Percentiles rank a stretch among this genome's conserved stretches.
These are phyloP conservation scores for Scytalidium sp. DNA, from an alignment of 2,329 filamentous ascomycete species.

Conservation along the genomic window DNA sequence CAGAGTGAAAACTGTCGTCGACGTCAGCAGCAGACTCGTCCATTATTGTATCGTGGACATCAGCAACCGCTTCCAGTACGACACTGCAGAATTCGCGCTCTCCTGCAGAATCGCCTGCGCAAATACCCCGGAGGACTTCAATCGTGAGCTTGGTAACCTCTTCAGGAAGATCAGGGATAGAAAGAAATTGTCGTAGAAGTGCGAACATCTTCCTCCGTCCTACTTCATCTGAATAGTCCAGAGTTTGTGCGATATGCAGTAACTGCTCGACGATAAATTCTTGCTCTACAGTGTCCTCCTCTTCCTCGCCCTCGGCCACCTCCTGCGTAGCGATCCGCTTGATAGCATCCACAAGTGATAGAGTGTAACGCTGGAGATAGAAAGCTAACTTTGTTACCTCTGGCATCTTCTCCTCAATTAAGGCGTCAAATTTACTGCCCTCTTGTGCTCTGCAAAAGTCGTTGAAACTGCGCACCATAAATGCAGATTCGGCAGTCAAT, in stretches of 20 bases:
- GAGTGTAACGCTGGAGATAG: slow-evolving; percentile 78
- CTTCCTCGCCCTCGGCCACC: slow-evolving; percentile 58
- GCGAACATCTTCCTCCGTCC: slow-evolving; percentile 95
- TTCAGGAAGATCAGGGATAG: slow-evolving; percentile 83
- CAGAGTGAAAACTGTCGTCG: slow-evolving; percentile 93
- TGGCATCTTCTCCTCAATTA: slow-evolving; percentile 90
- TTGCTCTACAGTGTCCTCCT: slow-evolving; percentile 82
- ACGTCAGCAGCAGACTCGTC: slow-evolving; percentile 60
- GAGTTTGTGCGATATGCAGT: slow-evolving; percentile 83
- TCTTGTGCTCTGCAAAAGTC: slow-evolving; percentile 80
- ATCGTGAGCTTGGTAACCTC: slow-evolving; percentile 87
- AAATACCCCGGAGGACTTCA: slow-evolving; percentile 78
- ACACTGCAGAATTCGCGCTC: slow-evolving; percentile 82
- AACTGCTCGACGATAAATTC: slow-evolving; percentile 97
- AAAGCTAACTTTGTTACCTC: slow-evolving; percentile 91
- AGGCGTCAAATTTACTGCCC: slow-evolving; percentile 69
- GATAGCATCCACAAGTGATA: slow-evolving; percentile 62
- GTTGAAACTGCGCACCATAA: slow-evolving; percentile 89
- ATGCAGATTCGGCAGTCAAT: slow-evolving; percentile 79
- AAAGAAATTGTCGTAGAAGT: slow-evolving; percentile 79
- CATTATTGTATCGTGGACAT: slow-evolving; percentile 92
- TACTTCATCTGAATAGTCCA: slow-evolving; percentile 98
- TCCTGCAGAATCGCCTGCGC: slow-evolving; percentile 68
- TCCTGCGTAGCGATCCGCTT: slow-evolving; percentile 52
- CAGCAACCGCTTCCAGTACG: slow-evolving; percentile 89